Conservation (phyloP, 139 green algal species). For the Chlamydomonas eustigma region DNA sequence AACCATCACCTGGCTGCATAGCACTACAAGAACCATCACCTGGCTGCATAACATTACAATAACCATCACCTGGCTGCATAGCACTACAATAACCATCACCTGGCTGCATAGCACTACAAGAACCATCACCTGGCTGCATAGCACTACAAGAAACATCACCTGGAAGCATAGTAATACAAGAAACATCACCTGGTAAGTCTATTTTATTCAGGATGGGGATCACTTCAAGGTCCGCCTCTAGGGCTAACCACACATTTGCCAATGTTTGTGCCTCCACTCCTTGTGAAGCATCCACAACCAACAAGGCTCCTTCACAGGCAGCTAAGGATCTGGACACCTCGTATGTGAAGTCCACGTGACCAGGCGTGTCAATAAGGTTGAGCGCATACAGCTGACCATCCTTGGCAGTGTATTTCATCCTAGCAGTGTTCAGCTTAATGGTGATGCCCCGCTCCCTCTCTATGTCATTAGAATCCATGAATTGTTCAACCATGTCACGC, state of each 20-base stretch:
- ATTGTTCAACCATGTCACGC: slow-evolving; percentile 88
- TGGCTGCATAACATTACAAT: too few species aligned
- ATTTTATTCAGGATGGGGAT: slow-evolving; percentile 98
- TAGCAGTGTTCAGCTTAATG: slow-evolving; percentile 91
- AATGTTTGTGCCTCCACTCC: slow-evolving; percentile 98
- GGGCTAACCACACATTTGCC: slow-evolving; percentile 95
- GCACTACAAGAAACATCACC: too few species aligned
- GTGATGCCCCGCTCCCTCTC: slow-evolving; percentile 91
- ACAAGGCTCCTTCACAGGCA: slow-evolving; percentile 93
- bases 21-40: too few species aligned
- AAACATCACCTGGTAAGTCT: slow-evolving; percentile 90
- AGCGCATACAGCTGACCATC: slow-evolving; percentile 68
- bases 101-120: too few species aligned
- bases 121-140: too few species aligned
- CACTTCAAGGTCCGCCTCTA: slow-evolving; percentile 97
- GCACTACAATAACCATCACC: too few species aligned
- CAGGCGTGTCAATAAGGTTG: slow-evolving; percentile 85
- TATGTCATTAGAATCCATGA: slow-evolving; percentile 87
- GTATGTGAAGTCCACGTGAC: slow-evolving; percentile 83
- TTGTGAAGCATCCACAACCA: slow-evolving; percentile 95
- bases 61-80: too few species aligned
- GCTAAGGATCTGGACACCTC: slow-evolving; percentile 89
- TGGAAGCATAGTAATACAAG: too few species aligned
- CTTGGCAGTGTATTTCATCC: slow-evolving; percentile 81
- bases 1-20: too few species aligned